Base-by-base conservation (phyloP, 169 alveolate species). In the Plasmodium relictum region DNA sequence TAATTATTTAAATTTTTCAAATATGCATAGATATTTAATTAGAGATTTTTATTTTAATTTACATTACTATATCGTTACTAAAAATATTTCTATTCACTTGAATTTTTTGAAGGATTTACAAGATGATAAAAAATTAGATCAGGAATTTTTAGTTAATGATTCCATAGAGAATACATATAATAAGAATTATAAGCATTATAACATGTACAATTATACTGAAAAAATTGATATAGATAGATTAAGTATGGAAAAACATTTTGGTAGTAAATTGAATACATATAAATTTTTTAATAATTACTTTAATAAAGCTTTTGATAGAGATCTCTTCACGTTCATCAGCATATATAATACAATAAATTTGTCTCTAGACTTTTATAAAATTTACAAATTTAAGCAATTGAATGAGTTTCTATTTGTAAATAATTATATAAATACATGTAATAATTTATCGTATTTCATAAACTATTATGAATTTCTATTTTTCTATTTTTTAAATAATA, bases 41-140 rank as follows among this genome's bases (percentile, higher is more conserved):
- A 31, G 9, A n/a, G 91, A 83, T 42, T 83, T 83, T 83, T 83
- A 83, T 22, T 83, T 83, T 68, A 83, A 83, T 54, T 58, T 83
- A 48, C 44, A 68, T 54, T 22, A 54, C 20, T 2, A 9, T 37
- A 65, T 65, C 10, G 10, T 37, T n/a, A 16, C 74, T 61, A n/a
- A 54, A 54, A 54, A 14, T 54, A n/a, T 54, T 12, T 54, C 16
- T 54, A 31, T 31, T 31, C 39, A 31, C 39, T 31, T 31, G 3
- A 31, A 31, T 2, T 31, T 31, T 31, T 31, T 31, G 39, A 31
- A 31, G 39, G 39, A 31, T 31, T 31, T 31, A 31, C 39, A 31
- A 31, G 1, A 31, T 31, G 39, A 31, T 31, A 31, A 31, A 31
- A 31, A 31, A 31, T 31, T 31, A 31, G 39, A 31, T 31, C 1